Evolutionary conservation across 768 basidiomycete genomes (phyloP), one percentile per base, ranked within the genome.

Genomic region (Floccularia luteovirens): DNA sequence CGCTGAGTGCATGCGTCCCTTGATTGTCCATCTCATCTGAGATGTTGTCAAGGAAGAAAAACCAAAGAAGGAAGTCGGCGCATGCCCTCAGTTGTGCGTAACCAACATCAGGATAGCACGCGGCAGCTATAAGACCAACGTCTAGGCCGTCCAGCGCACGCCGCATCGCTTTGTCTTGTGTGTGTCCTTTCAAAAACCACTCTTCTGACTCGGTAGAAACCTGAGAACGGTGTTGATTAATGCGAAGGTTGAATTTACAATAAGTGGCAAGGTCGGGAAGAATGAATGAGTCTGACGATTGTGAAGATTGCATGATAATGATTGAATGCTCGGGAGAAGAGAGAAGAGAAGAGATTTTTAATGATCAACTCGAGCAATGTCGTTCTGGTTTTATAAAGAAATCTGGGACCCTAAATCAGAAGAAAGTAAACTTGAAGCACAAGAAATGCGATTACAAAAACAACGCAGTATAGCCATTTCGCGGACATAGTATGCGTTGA

Each of bases 181-280:
- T 75, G 42, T 73, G 76, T 24, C 75, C 75, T 43, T 68, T 68
- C 57, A 82, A 78, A 30, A 88, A 65, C 85, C 85, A 87, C 30
- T 56, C 59, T 49, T 84, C 79, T 23, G 85, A 84, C 46, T 79
- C 77, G 14, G 58, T 54, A 10, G 78, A 75, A 43, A 77, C 70
- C 38, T 69, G 72, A 53, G 78, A 77, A 47, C 74, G 66, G 48
- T 83, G 69, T 24, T 73, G 70, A 59, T 70, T 82, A 45, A 63
- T 53, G 38, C 64, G 73, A 32, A 77, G 66, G 23, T 66, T 57
- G 61, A 81, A 84, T 24, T 64, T 63, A 51, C 84, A 89, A 46
- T 82, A 76, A 1, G 82, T 80, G 50, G 85, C 72, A 47, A 90
- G 79, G 66, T 88, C 84, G 19, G 86, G 86, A n/a, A n/a, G n/a